Percentiles rank a stretch among this genome's conserved stretches.
These are phyloP conservation scores for Lathyrus aphaca DNA, from an alignment of 306 rosid species.

Conservation along the genomic window DNA sequence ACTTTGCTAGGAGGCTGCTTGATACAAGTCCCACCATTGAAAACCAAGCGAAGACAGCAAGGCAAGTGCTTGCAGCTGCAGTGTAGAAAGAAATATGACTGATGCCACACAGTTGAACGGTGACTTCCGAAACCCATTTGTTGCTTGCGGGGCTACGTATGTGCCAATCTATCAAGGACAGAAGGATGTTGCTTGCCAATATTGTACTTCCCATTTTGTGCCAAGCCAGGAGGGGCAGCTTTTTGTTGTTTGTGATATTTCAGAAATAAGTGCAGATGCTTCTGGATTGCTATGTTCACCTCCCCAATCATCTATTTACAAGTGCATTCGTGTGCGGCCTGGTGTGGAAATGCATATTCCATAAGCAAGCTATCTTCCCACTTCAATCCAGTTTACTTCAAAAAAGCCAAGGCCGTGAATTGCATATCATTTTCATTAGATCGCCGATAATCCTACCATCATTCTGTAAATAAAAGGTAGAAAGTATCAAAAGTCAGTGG, in stretches of 20 bases:
- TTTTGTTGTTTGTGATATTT: slow-evolving; percentile 84
- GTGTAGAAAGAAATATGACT: slow-evolving; percentile 89
- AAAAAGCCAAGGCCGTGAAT: too few species aligned
- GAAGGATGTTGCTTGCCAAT: slow-evolving; percentile 85
- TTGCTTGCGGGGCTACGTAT: slow-evolving; percentile 87
- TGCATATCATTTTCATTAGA: too few species aligned
- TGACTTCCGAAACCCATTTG: slow-evolving; percentile 94
- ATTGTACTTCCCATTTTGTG: slow-evolving; percentile 85
- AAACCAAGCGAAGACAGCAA: slow-evolving; percentile 74
- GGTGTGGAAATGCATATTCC: too few species aligned
- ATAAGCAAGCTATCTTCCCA: too few species aligned
- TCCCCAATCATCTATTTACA: too few species aligned
- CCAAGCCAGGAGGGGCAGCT: slow-evolving; percentile 77
- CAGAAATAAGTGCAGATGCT: slow-evolving; percentile 87
- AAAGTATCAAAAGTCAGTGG: too few species aligned
- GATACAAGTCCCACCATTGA: slow-evolving; percentile 85
- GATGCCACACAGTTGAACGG: slow-evolving; percentile 79
- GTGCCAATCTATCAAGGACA: slow-evolving; percentile 91
- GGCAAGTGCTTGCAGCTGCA: slow-evolving; percentile 89
- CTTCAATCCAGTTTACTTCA: too few species aligned
- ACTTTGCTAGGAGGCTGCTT: slow-evolving; percentile 83
- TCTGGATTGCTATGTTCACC: slow-evolving; percentile 89
- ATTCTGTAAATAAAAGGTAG: too few species aligned
- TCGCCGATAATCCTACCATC: too few species aligned
- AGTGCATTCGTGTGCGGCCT: too few species aligned